Evolutionary conservation across 352 stramenopile species (phyloP).

Genomic region (Pythium guiyangense): DNA sequence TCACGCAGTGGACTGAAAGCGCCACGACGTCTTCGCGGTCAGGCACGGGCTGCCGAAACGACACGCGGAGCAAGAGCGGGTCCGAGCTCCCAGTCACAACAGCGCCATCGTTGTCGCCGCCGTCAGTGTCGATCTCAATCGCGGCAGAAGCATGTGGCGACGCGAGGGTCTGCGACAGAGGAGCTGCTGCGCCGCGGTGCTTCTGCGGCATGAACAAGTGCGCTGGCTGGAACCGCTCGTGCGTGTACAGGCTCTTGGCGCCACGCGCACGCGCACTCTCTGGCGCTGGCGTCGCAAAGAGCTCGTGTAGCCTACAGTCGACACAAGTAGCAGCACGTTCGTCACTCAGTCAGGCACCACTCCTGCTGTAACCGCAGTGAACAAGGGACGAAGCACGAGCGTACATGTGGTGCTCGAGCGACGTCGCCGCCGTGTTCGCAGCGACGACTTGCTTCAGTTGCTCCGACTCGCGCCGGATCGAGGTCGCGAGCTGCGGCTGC

Average conservation of each 20-base stretch:
- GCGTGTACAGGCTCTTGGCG: slow-evolving; percentile 16
- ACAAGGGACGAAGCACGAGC: neutral
- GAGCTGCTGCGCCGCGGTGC: neutral
- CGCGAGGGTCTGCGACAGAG: neutral
- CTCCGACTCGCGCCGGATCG: slow-evolving; percentile 26
- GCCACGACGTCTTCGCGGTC: slow-evolving; percentile 44
- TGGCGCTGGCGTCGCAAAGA: neutral
- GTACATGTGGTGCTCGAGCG: slow-evolving; percentile 11
- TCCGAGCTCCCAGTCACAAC: slow-evolving; percentile 59
- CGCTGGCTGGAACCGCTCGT: slow-evolving; percentile 36
- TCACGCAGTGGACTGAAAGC: slow-evolving; percentile 53
- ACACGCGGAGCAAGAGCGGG: slow-evolving; percentile 51
- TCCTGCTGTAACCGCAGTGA: no score
- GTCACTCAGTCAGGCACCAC: neutral
- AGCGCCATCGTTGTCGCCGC: slow-evolving; percentile 8
- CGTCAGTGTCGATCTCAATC: neutral
- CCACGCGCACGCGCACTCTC: neutral
- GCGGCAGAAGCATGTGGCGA: neutral
- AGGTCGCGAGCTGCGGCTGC: slow-evolving; percentile 17
- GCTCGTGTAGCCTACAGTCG: slow-evolving; percentile 5
- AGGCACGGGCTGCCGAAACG: slow-evolving; percentile 40
- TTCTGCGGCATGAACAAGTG: slow-evolving; percentile 27
- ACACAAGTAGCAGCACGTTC: neutral
- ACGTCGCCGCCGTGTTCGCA: neutral
- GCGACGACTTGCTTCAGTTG: slow-evolving; percentile 16